A percentile compares a stretch with the other conserved stretches of the same genome.
These are phyloP conservation scores for Chlamydomonas schloesseri DNA, from an alignment of 139 green algal species.

Conservation along the genomic window DNA sequence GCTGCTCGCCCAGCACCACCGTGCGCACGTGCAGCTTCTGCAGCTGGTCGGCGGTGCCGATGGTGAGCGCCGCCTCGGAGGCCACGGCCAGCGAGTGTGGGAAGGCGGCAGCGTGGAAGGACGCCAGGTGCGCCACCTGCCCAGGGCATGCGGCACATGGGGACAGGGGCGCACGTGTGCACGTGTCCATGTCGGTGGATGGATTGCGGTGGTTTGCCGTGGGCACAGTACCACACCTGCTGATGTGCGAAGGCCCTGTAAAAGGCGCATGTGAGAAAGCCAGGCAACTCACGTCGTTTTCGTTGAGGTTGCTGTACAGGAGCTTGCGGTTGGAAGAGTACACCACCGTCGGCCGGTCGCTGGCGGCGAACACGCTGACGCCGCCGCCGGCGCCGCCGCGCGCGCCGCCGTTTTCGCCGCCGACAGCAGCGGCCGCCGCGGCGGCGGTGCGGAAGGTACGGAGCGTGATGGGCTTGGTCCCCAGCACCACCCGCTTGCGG, in stretches of 20 bases:
- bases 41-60: constrained; percentile 93
- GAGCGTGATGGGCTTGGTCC: constrained; percentile 94
- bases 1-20: constrained; percentile 92
- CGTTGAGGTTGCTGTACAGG: constrained; percentile 97
- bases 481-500: constrained; percentile 88
- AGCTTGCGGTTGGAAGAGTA: constrained; percentile 93
- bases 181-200: no score
- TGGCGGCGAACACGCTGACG: constrained; percentile 90
- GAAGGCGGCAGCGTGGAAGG: constrained; percentile 83
- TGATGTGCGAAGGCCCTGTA: no score
- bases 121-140: constrained; percentile 85
- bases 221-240: no score
- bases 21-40: constrained; percentile 97
- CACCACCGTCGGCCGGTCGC: constrained; percentile 96
- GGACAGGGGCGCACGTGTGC: no score
- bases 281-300: constrained; percentile 88
- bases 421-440: not conserved
- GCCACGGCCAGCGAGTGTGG: constrained; percentile 87
- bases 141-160: no score
- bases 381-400: constrained; percentile 7
- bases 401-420: not conserved
- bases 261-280: no score
- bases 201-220: no score
- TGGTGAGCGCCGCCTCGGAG: constrained; percentile 82
- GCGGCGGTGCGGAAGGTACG: constrained; percentile 31